Percentiles rank a stretch among this genome's conserved stretches.
Conservation (phyloP, 2,329 filamentous ascomycete species). For the Zopfia rhizophila region DNA sequence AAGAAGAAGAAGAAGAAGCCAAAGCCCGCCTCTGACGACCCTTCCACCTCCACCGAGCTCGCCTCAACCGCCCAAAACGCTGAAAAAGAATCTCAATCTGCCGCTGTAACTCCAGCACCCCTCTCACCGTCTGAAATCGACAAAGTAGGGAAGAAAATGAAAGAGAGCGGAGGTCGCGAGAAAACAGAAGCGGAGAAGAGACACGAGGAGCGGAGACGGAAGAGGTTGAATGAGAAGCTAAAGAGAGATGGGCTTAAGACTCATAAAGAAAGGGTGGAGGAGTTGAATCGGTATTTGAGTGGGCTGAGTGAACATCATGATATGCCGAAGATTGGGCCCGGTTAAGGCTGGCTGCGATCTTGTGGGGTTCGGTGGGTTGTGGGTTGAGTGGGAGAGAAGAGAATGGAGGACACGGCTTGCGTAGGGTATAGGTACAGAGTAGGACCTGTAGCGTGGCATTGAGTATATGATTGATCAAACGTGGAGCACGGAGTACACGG, state of each 20-base stretch:
- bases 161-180: slow-evolving; percentile 42
- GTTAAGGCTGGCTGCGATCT: slow-evolving; percentile 60
- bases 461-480: too few species aligned
- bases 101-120: slow-evolving; percentile 15
- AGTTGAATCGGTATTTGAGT: slow-evolving; percentile 92
- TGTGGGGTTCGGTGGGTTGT: background rate
- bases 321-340: slow-evolving; percentile 73
- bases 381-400: too few species aligned
- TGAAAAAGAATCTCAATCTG: slow-evolving; percentile 33
- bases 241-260: slow-evolving; percentile 91
- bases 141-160: slow-evolving; percentile 36
- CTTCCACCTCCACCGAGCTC: slow-evolving; percentile 8
- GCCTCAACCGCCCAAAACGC: slow-evolving; percentile 19
- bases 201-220: slow-evolving; percentile 82
- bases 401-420: too few species aligned
- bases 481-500: too few species aligned
- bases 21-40: slow-evolving; percentile 41
- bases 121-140: slow-evolving; percentile 52
- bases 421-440: too few species aligned
- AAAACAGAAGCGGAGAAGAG: slow-evolving; percentile 89
- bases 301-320: slow-evolving; percentile 96
- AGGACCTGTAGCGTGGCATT: too few species aligned
- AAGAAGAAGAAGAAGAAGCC: slow-evolving; percentile 64
- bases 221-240: slow-evolving; percentile 82
- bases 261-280: slow-evolving; percentile 95